Percentiles rank a stretch among this genome's conserved stretches.
Evolutionary conservation across 257 asterid species (phyloP).

Genomic region (Solanum infundibuliforme): DNA sequence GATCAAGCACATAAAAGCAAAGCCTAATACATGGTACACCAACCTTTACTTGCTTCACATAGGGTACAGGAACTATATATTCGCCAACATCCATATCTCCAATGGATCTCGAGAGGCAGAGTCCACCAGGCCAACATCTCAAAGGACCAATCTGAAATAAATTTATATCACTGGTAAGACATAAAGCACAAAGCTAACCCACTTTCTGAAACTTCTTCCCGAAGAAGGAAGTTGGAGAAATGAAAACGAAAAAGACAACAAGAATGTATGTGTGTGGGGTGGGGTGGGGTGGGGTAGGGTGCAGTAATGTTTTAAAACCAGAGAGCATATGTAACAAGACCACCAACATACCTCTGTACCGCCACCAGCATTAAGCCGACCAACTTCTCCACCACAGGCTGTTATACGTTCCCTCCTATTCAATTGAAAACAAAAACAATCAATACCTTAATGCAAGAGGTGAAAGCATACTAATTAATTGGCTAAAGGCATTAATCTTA

Average conservation of each 20-base stretch:
- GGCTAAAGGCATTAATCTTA: conserved; percentile 24
- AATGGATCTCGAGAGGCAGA: conserved; percentile 93
- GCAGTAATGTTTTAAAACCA: not conserved
- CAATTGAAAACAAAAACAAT: conserved; percentile 9
- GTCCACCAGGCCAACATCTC: conserved; percentile 99
- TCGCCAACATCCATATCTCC: conserved; percentile 99
- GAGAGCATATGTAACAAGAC: not conserved
- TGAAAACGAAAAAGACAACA: not conserved
- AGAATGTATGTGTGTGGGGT: not conserved
- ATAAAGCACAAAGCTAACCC: not conserved
- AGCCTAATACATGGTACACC: conserved; percentile 4
- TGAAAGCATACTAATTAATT: not conserved
- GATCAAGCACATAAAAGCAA: not conserved
- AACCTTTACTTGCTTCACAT: conserved; percentile 99
- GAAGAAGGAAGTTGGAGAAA: not conserved
- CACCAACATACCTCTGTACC: conserved; percentile 75
- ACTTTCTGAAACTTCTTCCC: not conserved
- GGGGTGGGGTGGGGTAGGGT: not conserved
- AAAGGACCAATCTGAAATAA: conserved; percentile 81
- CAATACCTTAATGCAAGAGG: conserved; percentile 1
- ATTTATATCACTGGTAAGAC: conserved; percentile 3
- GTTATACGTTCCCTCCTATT: conserved; percentile 89
- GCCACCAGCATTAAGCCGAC: conserved; percentile 95
- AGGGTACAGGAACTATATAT: conserved; percentile 88
- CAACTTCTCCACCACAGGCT: conserved; percentile 93